These are phyloP conservation scores for Aristolochia contorta DNA, from an alignment of 164 flowering plant species.

Conservation along the genomic window DNA sequence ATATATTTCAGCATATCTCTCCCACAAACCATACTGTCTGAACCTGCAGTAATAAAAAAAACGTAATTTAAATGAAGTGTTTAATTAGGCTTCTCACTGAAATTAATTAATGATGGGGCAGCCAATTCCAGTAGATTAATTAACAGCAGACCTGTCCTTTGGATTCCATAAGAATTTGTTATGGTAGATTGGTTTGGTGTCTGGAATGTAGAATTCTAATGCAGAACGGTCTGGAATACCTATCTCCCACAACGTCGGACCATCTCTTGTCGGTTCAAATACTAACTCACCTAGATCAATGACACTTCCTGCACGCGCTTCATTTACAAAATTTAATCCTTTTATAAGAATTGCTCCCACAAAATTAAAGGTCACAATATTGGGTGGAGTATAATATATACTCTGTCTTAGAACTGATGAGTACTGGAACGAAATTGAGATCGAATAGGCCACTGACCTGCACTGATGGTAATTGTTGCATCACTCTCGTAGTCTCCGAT, in stretches of 20 bases:
- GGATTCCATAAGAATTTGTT: constrained; percentile 53
- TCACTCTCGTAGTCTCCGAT: constrained; percentile 57
- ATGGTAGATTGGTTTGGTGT: constrained; percentile 50
- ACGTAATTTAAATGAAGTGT: not conserved
- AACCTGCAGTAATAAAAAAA: constrained; percentile 27
- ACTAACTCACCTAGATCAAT: constrained; percentile 48
- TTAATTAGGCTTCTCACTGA: too few relatives aligned
- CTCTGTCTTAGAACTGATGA: too few relatives aligned
- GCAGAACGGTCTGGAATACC: constrained; percentile 86
- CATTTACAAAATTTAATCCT: not conserved
- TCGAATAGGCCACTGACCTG: not conserved
- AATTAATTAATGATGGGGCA: too few relatives aligned
- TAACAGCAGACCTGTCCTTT: constrained; percentile 43
- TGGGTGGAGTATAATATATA: too few relatives aligned
- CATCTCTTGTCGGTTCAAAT: constrained; percentile 68
- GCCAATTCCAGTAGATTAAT: not conserved
- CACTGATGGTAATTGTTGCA: not conserved
- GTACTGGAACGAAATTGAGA: not conserved
- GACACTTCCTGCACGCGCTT: constrained; percentile 35
- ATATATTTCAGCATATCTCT: constrained; percentile 60
- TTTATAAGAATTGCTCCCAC: too few relatives aligned
- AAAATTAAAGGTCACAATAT: too few relatives aligned
- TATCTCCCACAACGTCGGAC: constrained; percentile 90
- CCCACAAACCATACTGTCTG: constrained; percentile 89
- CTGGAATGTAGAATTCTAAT: constrained; percentile 67